Evolutionary conservation across 2,329 filamentous ascomycete species (phyloP).

Genomic region (Penicillium sp.): DNA sequence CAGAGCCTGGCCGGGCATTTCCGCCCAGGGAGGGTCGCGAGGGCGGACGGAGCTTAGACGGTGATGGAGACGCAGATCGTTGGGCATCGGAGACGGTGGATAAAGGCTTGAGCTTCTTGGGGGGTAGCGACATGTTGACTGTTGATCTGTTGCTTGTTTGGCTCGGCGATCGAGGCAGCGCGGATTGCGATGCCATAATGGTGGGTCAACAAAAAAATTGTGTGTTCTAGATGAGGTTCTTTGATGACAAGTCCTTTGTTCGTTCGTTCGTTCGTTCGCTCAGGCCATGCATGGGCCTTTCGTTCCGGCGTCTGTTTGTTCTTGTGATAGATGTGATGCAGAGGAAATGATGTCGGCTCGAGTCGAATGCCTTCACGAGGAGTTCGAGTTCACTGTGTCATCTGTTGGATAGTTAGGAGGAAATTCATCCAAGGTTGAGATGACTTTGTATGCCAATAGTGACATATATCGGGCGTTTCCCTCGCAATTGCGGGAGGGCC

Average conservation of each 20-base stretch:
- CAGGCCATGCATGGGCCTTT: conserved; percentile 1
- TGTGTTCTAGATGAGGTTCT: neutral
- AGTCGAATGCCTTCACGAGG: conserved; percentile 1
- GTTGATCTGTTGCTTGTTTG: conserved; percentile 63
- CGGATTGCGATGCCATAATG: conserved; percentile 43
- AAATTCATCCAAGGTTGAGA: neutral
- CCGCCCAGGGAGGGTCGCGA: conserved; percentile 49
- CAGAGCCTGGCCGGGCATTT: conserved; percentile 46
- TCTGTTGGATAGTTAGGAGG: conserved; percentile 2
- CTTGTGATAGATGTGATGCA: neutral
- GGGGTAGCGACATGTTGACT: conserved; percentile 67
- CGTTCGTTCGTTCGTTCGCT: neutral
- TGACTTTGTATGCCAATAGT: neutral
- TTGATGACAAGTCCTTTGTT: neutral
- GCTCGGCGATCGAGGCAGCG: conserved; percentile 63
- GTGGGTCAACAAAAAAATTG: neutral
- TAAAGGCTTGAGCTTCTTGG: conserved; percentile 67
- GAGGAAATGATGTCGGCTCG: neutral
- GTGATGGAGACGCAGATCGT: conserved; percentile 41
- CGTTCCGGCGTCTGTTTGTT: neutral
- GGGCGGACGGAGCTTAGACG: conserved; percentile 56
- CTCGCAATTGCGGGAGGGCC: neutral
- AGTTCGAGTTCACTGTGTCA: conserved; percentile 2
- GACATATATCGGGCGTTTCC: neutral
- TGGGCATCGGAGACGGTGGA: conserved; percentile 44